phyloP scores from a whole-genome alignment of 208 protist species.

The Crithidia sp. region DNA sequence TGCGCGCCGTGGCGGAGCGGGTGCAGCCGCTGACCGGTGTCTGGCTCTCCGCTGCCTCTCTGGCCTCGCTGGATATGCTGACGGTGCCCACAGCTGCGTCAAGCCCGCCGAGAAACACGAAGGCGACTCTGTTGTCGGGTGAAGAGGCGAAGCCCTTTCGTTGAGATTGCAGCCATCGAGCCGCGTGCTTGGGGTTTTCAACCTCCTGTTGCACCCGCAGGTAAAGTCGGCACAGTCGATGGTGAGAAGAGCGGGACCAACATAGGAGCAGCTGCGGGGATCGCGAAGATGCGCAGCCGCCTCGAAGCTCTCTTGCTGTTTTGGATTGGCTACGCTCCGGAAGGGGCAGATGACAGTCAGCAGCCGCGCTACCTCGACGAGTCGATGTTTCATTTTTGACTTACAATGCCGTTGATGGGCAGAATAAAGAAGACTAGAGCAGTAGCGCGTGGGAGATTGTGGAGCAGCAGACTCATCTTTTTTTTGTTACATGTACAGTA shows the following conservation, averaged over 20 bases:
- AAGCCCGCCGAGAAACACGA: too few relatives aligned
- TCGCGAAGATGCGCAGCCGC: constrained; percentile 17
- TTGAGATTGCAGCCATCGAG: constrained; percentile 28
- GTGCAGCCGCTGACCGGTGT: constrained; percentile 58
- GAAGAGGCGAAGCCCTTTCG: constrained; percentile 11
- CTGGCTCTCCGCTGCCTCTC: constrained; percentile 43
- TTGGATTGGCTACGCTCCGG: constrained; percentile 78
- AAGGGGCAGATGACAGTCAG: constrained; percentile 31
- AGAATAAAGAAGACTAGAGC: neutral
- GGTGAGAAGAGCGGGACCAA: neutral
- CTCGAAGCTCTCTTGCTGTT: constrained; percentile 75
- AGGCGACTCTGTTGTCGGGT: neutral
- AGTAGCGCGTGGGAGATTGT: too few relatives aligned
- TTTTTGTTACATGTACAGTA: too few relatives aligned
- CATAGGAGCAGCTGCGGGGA: constrained; percentile 12
- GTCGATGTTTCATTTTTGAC: neutral
- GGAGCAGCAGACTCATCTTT: too few relatives aligned
- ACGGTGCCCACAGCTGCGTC: neutral
- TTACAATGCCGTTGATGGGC: neutral
- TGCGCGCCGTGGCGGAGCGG: constrained; percentile 61
- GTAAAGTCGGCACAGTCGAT: too few relatives aligned
- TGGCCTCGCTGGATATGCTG: constrained; percentile 33
- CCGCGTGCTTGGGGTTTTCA: constrained; percentile 23
- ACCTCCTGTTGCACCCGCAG: too few relatives aligned
- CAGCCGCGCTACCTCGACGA: constrained; percentile 80